A percentile compares a stretch with the other conserved stretches of the same genome.
Evolutionary conservation across 306 rosid species (phyloP).

Genomic region (Phaseolus lunatus): DNA sequence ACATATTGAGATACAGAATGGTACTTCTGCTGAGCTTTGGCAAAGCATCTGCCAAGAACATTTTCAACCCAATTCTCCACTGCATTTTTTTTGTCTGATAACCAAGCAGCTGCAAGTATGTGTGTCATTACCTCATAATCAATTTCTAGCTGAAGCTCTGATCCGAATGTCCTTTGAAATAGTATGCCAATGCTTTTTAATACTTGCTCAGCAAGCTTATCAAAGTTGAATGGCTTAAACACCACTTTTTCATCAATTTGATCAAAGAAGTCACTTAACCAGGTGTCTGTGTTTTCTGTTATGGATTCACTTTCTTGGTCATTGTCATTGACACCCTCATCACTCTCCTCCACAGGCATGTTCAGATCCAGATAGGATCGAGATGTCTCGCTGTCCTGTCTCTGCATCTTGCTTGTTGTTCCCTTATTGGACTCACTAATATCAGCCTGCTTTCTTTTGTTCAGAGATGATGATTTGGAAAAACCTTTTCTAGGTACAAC

Average conservation of each 20-base stretch:
- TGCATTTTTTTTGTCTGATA: slow-evolving; percentile 62
- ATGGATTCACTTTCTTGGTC: slow-evolving; percentile 57
- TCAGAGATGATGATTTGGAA: slow-evolving; percentile 42
- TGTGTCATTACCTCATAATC: slow-evolving; percentile 69
- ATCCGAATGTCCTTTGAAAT: slow-evolving; percentile 55
- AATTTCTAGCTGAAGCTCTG: slow-evolving; percentile 65
- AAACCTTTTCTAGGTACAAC: slow-evolving; percentile 51
- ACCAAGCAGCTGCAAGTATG: slow-evolving; percentile 87
- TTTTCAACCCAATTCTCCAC: slow-evolving; percentile 70
- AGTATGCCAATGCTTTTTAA: slow-evolving; percentile 52
- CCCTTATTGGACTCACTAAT: slow-evolving; percentile 44
- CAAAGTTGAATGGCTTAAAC: slow-evolving; percentile 75
- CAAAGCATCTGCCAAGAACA: slow-evolving; percentile 70
- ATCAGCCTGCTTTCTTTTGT: slow-evolving; percentile 70
- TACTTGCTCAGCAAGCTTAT: slow-evolving; percentile 59
- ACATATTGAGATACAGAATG: slow-evolving; percentile 41
- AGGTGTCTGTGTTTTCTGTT: slow-evolving; percentile 61
- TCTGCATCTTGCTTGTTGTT: slow-evolving; percentile 50
- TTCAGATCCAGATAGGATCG: slow-evolving; percentile 79
- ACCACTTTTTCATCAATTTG: slow-evolving; percentile 61
- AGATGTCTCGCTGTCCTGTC: slow-evolving; percentile 53
- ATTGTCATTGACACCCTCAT: slow-evolving; percentile 44
- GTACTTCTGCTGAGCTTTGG: slow-evolving; percentile 62
- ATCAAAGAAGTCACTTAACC: slow-evolving; percentile 68
- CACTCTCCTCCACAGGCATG: slow-evolving; percentile 68